phyloP scores from a whole-genome alignment of 2,329 filamentous ascomycete species.

The Chrysoporthe puriensis region DNA sequence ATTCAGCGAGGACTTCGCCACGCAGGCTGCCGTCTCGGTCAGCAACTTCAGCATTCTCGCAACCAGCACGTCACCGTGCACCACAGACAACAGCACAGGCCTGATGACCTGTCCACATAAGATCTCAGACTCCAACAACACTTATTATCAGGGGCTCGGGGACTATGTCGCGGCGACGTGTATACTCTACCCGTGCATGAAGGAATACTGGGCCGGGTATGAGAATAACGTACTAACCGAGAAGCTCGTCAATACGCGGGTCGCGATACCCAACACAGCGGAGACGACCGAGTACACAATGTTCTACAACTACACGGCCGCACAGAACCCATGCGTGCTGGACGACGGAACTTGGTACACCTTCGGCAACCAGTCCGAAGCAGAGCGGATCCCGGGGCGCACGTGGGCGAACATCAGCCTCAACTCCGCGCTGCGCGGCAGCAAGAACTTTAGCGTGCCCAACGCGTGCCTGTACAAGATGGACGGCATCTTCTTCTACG shows the following conservation, averaged over 20 bases:
- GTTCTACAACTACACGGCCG: conserved; percentile 26
- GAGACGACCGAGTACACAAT: conserved; percentile 6
- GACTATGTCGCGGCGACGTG: conserved; percentile 27
- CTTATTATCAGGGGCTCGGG: background rate
- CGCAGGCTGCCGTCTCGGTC: conserved; percentile 23
- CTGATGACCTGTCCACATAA: conserved; percentile 30
- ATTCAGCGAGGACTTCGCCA: conserved; percentile 30
- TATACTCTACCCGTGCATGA: conserved; percentile 30
- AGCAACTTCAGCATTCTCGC: conserved; percentile 33
- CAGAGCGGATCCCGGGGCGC: conserved; percentile 21
- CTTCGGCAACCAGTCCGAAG: conserved; percentile 20
- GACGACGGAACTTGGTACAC: conserved; percentile 27
- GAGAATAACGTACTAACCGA: conserved; percentile 19
- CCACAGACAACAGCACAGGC: conserved; percentile 15
- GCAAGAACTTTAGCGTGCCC: conserved; percentile 26
- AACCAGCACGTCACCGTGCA: conserved; percentile 30
- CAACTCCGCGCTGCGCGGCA: background rate
- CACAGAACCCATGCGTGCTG: conserved; percentile 26
- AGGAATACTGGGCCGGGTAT: conserved; percentile 26
- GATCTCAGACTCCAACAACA: conserved; percentile 13
- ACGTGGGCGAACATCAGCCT: conserved; percentile 26
- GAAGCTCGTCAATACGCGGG: conserved; percentile 14
- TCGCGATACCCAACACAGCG: conserved; percentile 12
- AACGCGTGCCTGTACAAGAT: conserved; percentile 33
- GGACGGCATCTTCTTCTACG: conserved; percentile 25